Evolutionary conservation across 768 basidiomycete genomes (phyloP).

Genomic region (Butyriboletus loyo): DNA sequence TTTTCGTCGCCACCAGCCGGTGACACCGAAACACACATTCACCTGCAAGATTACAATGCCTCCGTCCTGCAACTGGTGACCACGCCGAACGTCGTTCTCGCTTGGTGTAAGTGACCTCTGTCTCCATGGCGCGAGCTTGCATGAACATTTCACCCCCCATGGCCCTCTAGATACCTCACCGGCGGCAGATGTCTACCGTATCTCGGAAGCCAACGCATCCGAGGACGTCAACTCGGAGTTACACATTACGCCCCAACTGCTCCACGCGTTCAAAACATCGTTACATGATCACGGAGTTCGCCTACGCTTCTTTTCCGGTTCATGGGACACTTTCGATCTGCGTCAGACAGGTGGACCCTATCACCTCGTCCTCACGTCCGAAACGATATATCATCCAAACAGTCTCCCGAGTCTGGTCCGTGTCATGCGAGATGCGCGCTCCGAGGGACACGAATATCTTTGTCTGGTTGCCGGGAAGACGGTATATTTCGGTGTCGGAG

Average conservation of each 20-base stretch:
- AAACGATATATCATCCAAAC: conserved; percentile 83
- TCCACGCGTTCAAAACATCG: conserved; percentile 60
- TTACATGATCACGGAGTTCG: conserved; percentile 52
- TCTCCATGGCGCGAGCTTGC: neutral
- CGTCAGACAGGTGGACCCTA: conserved; percentile 40
- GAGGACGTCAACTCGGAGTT: conserved; percentile 47
- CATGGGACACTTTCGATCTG: conserved; percentile 64
- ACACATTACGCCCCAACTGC: conserved; percentile 60
- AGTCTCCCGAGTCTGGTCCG: conserved; percentile 60
- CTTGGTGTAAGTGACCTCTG: conserved; percentile 65
- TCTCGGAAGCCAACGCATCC: conserved; percentile 23
- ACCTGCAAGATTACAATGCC: conserved; percentile 90
- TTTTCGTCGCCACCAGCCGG: conserved; percentile 37
- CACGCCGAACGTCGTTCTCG: conserved; percentile 70
- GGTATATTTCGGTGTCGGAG: conserved; percentile 94
- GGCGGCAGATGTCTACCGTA: conserved; percentile 49
- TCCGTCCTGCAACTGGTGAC: conserved; percentile 79
- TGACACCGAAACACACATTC: conserved; percentile 47
- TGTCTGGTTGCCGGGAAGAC: conserved; percentile 90
- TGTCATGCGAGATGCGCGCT: conserved; percentile 44
- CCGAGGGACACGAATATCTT: conserved; percentile 19
- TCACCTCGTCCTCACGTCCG: conserved; percentile 80
- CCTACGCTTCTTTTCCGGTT: conserved; percentile 76
- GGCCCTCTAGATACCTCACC: conserved; percentile 53
- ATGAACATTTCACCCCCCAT: neutral